Percentiles rank a stretch among this genome's conserved stretches.
Evolutionary conservation across 352 stramenopile species (phyloP).

Genomic region (Phytophthora niederhauseri): DNA sequence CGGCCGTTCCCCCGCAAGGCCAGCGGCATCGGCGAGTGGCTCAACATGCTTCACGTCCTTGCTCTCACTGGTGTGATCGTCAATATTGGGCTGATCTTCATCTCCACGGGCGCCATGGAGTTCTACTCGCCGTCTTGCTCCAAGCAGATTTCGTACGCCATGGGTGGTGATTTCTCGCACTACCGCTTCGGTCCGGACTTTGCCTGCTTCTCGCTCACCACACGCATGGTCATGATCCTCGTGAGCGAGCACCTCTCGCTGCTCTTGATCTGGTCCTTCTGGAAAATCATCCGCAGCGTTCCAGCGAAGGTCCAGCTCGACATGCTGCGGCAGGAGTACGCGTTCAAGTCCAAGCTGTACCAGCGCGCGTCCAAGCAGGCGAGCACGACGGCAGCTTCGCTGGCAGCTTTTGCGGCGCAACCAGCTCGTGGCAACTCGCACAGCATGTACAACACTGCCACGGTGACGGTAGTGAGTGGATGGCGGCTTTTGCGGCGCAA

Average conservation of each 20-base stretch:
- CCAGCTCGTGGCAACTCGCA: conserved; percentile 18
- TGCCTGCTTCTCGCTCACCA: conserved; percentile 74
- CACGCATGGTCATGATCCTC: conserved; percentile 82
- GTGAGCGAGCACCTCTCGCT: conserved; percentile 73
- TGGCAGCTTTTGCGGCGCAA: conserved; percentile 18
- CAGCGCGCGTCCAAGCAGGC: conserved; percentile 42
- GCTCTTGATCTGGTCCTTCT: conserved; percentile 68
- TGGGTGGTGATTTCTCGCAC: conserved; percentile 61
- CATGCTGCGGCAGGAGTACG: conserved; percentile 69
- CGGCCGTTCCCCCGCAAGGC: conserved; percentile 79
- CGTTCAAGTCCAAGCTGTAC: conserved; percentile 80
- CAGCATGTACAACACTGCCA: conserved; percentile 36
- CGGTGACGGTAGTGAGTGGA: conserved; percentile 39
- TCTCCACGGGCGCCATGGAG: conserved; percentile 80
- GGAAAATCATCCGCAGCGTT: conserved; percentile 66
- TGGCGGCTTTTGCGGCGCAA: too few relatives aligned
- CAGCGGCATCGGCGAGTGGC: conserved; percentile 75
- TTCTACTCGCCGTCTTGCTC: conserved; percentile 66
- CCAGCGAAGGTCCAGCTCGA: conserved; percentile 66
- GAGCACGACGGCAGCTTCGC: conserved; percentile 12
- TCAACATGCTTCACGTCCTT: conserved; percentile 70
- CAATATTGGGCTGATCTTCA: conserved; percentile 79
- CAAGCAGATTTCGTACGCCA: conserved; percentile 53
- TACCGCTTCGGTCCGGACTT: conserved; percentile 83
- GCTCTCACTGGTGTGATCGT: conserved; percentile 73